Conservation (phyloP, 345 rosid species). For the Noccaea caerulescens region DNA sequence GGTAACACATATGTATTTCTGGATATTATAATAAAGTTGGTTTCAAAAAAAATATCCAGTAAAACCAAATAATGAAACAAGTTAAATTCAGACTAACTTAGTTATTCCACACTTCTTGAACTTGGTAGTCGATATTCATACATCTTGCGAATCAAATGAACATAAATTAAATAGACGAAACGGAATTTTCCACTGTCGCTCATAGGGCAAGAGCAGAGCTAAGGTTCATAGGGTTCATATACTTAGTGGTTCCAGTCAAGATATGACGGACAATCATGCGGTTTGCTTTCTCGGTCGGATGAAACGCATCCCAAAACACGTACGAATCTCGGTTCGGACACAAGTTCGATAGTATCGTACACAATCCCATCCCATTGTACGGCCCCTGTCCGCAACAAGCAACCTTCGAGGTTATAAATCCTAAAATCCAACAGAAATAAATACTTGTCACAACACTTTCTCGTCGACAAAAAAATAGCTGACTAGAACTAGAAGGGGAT, state of each 20-base stretch:
- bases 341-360: conserved; percentile 72
- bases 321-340: conserved; percentile 67
- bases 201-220: conserved; percentile 64
- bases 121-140: conserved; percentile 1
- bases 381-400: conserved; percentile 99
- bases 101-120: conserved; percentile 7
- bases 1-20: too few species aligned
- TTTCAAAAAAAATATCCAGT: background rate
- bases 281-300: conserved; percentile 81
- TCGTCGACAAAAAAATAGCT: background rate
- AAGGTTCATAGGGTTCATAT: conserved; percentile 92
- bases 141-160: background rate
- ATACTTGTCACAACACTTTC: background rate
- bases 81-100: background rate
- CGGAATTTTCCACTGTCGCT: conserved; percentile 20
- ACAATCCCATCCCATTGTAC: conserved; percentile 79
- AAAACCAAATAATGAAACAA: background rate
- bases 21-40: background rate
- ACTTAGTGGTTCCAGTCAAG: conserved; percentile 52
- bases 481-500: background rate
- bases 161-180: background rate
- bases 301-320: conserved; percentile 93
- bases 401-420: conserved; percentile 70
- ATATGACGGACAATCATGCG: conserved; percentile 58
- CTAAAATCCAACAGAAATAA: conserved; percentile 44